phyloP scores from a whole-genome alignment of 2,329 filamentous ascomycete genomes.

The Trichoderma lentiforme region DNA sequence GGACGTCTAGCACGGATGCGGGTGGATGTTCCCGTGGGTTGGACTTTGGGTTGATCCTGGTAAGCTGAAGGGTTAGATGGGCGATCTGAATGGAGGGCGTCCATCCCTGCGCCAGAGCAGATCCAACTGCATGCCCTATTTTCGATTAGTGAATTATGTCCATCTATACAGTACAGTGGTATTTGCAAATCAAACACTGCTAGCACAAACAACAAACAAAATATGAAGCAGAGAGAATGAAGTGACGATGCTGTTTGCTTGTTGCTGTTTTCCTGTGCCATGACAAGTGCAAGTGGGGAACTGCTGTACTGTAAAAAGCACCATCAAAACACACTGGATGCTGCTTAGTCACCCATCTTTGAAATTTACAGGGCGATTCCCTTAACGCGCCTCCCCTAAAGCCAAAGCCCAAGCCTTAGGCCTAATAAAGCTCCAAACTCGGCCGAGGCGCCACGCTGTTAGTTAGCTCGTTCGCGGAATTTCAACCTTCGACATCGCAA shows the following conservation, averaged over 20 bases:
- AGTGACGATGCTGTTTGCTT: background rate
- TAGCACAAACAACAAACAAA: background rate
- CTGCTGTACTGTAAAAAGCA: background rate
- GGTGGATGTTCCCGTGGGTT: background rate
- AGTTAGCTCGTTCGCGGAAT: background rate
- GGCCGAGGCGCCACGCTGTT: constrained; percentile 9
- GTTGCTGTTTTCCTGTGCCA: background rate
- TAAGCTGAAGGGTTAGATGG: background rate
- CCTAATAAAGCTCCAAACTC: background rate
- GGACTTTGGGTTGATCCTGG: background rate
- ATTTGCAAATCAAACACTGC: background rate
- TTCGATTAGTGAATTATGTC: background rate
- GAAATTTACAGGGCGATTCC: background rate
- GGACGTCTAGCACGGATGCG: background rate
- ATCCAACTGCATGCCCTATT: background rate
- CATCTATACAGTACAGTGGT: background rate
- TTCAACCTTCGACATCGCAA: background rate
- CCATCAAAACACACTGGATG: background rate
- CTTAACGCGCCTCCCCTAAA: constrained; percentile 7
- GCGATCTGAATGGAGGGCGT: background rate
- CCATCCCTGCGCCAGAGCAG: background rate
- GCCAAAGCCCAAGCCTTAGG: background rate
- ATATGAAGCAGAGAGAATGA: background rate
- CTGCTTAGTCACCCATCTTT: constrained; percentile 10
- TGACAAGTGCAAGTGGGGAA: background rate